Percentiles rank a stretch among this genome's conserved stretches.
These are phyloP conservation scores for Claviceps sorghi DNA, from an alignment of 2,329 filamentous ascomycete genomes.

Conservation along the genomic window DNA sequence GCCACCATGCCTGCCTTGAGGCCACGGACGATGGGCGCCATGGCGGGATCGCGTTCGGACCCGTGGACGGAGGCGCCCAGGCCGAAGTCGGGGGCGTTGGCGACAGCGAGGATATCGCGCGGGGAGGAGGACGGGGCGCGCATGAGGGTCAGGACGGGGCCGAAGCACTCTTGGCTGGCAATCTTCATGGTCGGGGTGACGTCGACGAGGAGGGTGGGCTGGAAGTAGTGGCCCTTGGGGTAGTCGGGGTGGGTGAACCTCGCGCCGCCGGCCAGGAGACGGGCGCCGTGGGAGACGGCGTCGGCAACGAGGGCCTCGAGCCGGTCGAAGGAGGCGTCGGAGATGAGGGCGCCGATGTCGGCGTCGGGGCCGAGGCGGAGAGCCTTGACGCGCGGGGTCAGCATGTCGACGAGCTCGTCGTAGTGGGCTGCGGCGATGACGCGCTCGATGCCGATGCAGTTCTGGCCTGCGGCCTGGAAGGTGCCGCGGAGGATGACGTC, in stretches of 20 bases:
- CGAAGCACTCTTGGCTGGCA: conserved; percentile 84
- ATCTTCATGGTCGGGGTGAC: conserved; percentile 77
- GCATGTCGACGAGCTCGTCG: conserved; percentile 50
- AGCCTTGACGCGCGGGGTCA: conserved; percentile 58
- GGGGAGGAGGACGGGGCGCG: conserved; percentile 47
- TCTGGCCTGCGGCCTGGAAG: conserved; percentile 91
- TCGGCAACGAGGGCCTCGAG: conserved; percentile 65
- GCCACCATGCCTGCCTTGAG: conserved; percentile 81
- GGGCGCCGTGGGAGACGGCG: conserved; percentile 65
- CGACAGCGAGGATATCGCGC: conserved; percentile 54
- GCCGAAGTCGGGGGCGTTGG: conserved; percentile 73
- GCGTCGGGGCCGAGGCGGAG: conserved; percentile 63
- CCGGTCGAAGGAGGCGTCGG: conserved; percentile 55
- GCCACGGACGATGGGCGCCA: conserved; percentile 49
- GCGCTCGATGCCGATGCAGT: conserved; percentile 94
- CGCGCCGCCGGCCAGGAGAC: conserved; percentile 65
- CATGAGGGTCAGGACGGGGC: conserved; percentile 78
- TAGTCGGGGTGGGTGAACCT: conserved; percentile 57
- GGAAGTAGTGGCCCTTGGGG: conserved; percentile 77
- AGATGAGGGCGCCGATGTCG: conserved; percentile 86
- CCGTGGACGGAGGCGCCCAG: conserved; percentile 87
- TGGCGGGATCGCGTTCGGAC: conserved; percentile 40
- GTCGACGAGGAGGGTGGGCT: conserved; percentile 78
- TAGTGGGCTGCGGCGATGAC: conserved; percentile 71
- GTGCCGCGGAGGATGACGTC: conserved; percentile 81